Base-by-base conservation (phyloP, 768 basidiomycete genomes). In the Pleurotus tuber-regium region DNA sequence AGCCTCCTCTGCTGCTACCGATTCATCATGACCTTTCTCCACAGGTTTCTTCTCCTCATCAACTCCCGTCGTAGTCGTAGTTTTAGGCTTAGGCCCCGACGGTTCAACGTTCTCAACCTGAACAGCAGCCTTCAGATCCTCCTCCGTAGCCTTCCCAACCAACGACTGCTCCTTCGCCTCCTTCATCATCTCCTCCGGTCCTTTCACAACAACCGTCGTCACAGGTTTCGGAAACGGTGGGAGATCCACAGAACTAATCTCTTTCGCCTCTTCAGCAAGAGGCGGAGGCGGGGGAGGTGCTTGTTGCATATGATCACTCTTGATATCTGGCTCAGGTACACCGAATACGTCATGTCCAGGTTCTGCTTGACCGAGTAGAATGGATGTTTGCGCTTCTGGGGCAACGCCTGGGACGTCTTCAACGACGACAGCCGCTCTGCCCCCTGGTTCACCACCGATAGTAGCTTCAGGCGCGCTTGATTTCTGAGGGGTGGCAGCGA, bases 271-370 rank as follows among this genome's bases (percentile, higher is more conserved):
- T 52, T 71, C 72, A 55, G 67, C 63, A 35, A 66, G 69, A 12
- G 60, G 61, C 10, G 54, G 59, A 6, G 57, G 41, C 25, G 55
- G 57, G 12, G 59, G 55, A n/a, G 46, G 50, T 0, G 42, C 46
- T 10, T 52, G 56, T 44, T 49, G 49, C 10, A 51, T 53, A 11
- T 55, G 40, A 42, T 70, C 63, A 57, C 84, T 86, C 67, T 78
- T 79, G 41, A 71, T 61, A 4, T 80, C 76, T 41, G 72, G 72
- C 14, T 65, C 69, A 1, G 69, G 71, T 28, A 75, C 68, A 25
- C 73, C 76, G 59, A 92, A 92, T 52, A 91, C 74, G 61, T 92
- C 84, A 12, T 69, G 75, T 0, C 91, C 90, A 1, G 91, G 90
- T 58, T 89, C 89, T 0, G 86, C 70, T 50, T 80, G 77, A 9